Conservation (phyloP, 805 yeast species). For the Wickerhamomyces hampshirensis region DNA sequence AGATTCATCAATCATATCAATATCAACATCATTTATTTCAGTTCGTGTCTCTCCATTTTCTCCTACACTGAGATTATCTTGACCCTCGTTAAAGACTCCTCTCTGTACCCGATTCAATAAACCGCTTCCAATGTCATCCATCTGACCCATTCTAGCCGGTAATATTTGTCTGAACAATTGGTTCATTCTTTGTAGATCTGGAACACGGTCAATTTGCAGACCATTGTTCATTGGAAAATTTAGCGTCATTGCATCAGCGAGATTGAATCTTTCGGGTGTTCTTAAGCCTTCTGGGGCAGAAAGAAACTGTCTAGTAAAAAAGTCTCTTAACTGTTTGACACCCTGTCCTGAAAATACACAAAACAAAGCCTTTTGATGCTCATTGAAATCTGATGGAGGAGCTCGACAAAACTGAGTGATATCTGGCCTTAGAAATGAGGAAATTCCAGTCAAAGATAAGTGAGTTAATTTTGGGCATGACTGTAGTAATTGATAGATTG, state of each 20-base stretch:
- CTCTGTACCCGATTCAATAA: neutral
- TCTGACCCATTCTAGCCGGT: neutral
- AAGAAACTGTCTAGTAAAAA: conserved; percentile 39
- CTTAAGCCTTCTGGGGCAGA: neutral
- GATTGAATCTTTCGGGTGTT: neutral
- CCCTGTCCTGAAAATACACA: conserved; percentile 95
- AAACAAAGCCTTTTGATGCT: conserved; percentile 76
- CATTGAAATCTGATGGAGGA: conserved; percentile 89
- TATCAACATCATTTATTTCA: conserved; percentile 2
- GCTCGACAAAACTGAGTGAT: conserved; percentile 83
- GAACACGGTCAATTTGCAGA: too few relatives aligned
- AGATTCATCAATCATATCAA: conserved; percentile 4
- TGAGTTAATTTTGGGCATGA: conserved; percentile 87
- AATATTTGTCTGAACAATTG: neutral
- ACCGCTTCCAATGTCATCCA: neutral
- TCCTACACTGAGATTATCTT: neutral
- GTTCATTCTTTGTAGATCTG: neutral
- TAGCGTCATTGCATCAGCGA: neutral
- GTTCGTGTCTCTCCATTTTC: neutral
- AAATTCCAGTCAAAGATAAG: conserved; percentile 85
- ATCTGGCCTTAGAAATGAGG: conserved; percentile 83
- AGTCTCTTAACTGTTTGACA: conserved; percentile 67
- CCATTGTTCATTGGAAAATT: neutral
- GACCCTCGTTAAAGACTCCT: neutral
- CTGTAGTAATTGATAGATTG: conserved; percentile 68